phyloP scores from a whole-genome alignment of 345 rosid genomes.

The Clarkia xantiana region DNA sequence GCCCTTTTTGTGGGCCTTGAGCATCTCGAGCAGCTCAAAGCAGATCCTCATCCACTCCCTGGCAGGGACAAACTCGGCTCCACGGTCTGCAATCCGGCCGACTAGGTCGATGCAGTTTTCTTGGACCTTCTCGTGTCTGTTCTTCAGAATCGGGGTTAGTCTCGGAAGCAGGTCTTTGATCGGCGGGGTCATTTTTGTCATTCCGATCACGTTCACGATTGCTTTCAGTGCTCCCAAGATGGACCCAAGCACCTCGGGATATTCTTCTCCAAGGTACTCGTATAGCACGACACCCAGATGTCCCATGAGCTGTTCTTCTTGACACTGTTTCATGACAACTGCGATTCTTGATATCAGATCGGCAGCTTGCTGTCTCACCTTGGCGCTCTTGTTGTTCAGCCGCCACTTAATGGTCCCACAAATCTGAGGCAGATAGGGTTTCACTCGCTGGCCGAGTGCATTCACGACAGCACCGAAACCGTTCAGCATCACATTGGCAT shows the following conservation, averaged over 20 bases:
- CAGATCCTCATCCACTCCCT: slow-evolving; percentile 99
- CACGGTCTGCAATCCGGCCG: slow-evolving; percentile 98
- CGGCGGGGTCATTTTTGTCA: slow-evolving; percentile 99
- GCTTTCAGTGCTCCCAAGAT: slow-evolving; percentile 98
- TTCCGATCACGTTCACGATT: slow-evolving; percentile 95
- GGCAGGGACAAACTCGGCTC: slow-evolving; percentile 99
- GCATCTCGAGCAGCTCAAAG: slow-evolving; percentile 98
- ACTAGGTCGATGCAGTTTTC: slow-evolving; percentile 98
- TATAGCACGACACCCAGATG: slow-evolving; percentile 97
- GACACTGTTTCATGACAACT: slow-evolving; percentile 97
- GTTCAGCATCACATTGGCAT: slow-evolving; percentile 98
- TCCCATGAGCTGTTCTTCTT: slow-evolving; percentile 97
- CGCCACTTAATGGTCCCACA: slow-evolving; percentile 99
- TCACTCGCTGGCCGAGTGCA: slow-evolving; percentile 90
- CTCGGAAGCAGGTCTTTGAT: slow-evolving; percentile 98
- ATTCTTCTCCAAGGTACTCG: slow-evolving; percentile 96
- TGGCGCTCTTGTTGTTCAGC: slow-evolving; percentile 96
- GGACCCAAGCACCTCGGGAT: slow-evolving; percentile 96
- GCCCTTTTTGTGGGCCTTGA: slow-evolving; percentile 99
- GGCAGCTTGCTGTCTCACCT: slow-evolving; percentile 97
- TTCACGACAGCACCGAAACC: slow-evolving; percentile 98
- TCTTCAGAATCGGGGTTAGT: slow-evolving; percentile 93
- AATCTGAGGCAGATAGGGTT: slow-evolving; percentile 97
- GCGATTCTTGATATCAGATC: slow-evolving; percentile 97
- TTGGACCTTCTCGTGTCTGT: slow-evolving; percentile 97